phyloP scores from a whole-genome alignment of 2,329 filamentous ascomycete genomes.

The Pseudonectria foliicola region DNA sequence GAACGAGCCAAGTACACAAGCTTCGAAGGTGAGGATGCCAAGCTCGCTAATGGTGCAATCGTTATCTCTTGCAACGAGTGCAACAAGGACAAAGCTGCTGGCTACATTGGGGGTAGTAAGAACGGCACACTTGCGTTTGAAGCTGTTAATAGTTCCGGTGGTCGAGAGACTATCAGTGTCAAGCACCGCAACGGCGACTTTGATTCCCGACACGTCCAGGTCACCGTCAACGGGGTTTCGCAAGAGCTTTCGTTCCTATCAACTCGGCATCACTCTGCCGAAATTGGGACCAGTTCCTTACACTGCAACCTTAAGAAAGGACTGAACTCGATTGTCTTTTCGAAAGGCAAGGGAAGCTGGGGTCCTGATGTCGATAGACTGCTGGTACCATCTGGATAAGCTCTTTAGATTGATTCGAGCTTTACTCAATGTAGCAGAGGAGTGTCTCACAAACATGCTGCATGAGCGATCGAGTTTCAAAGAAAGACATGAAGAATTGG shows the following conservation, averaged over 20 bases:
- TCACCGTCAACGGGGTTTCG: conserved; percentile 47
- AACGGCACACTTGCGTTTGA: conserved; percentile 41
- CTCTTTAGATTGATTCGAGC: too few relatives aligned
- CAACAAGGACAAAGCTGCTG: conserved; percentile 41
- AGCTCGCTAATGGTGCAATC: conserved; percentile 38
- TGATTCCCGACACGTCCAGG: conserved; percentile 42
- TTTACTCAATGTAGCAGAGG: too few relatives aligned
- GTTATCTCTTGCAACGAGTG: conserved; percentile 43
- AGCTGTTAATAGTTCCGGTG: conserved; percentile 35
- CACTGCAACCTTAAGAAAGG: conserved; percentile 42
- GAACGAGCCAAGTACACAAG: conserved; percentile 37
- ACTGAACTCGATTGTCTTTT: conserved; percentile 42
- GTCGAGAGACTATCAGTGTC: conserved; percentile 45
- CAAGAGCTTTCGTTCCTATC: conserved; percentile 50
- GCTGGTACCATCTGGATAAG: conserved; percentile 39
- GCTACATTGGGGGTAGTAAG: conserved; percentile 46
- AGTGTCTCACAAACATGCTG: too few relatives aligned
- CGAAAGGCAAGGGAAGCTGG: conserved; percentile 35
- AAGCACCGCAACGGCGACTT: conserved; percentile 51
- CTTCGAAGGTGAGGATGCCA: conserved; percentile 45
- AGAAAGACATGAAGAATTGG: too few relatives aligned
- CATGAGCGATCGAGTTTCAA: too few relatives aligned
- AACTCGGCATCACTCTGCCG: conserved; percentile 32
- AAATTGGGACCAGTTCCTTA: conserved; percentile 36
- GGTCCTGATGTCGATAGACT: conserved; percentile 35